Evolutionary conservation across 2,329 filamentous ascomycete genomes (phyloP).

Genomic region (Lachnellula cervina): DNA sequence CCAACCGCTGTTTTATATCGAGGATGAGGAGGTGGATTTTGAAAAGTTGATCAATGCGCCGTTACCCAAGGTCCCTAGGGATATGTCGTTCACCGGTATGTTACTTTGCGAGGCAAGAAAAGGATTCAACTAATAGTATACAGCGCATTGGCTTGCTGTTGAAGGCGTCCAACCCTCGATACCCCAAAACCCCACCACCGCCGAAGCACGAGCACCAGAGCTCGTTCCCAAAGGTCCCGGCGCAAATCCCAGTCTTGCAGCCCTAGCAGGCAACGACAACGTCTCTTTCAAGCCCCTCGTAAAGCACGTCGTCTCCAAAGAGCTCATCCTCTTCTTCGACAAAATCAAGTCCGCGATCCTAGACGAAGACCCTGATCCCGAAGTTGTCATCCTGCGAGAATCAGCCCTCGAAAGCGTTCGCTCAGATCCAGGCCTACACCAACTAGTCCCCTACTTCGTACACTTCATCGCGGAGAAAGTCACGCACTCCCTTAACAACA

Average conservation of each 20-base stretch:
- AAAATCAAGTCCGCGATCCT: slow-evolving; percentile 87
- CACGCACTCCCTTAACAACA: slow-evolving; percentile 85
- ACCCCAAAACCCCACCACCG: slow-evolving; percentile 87
- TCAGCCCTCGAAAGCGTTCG: slow-evolving; percentile 81
- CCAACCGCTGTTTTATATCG: slow-evolving; percentile 93
- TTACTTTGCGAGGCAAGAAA: background rate
- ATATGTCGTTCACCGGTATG: slow-evolving; percentile 85
- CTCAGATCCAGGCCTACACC: slow-evolving; percentile 88
- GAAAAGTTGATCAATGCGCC: slow-evolving; percentile 98
- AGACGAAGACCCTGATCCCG: slow-evolving; percentile 80
- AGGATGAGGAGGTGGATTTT: slow-evolving; percentile 98
- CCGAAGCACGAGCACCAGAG: slow-evolving; percentile 78
- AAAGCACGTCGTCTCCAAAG: slow-evolving; percentile 93
- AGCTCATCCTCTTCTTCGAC: slow-evolving; percentile 94
- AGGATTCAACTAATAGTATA: slow-evolving; percentile 8
- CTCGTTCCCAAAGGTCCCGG: slow-evolving; percentile 85
- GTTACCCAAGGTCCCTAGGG: slow-evolving; percentile 87
- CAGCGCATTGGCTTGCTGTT: slow-evolving; percentile 94
- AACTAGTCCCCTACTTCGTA: slow-evolving; percentile 93
- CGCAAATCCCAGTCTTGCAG: slow-evolving; percentile 78
- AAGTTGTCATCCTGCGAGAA: slow-evolving; percentile 64
- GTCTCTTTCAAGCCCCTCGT: slow-evolving; percentile 82
- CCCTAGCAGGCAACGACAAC: slow-evolving; percentile 77
- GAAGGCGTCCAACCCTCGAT: slow-evolving; percentile 97
- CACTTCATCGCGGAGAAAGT: slow-evolving; percentile 95